These are phyloP conservation scores for Linnemannia exigua DNA, from an alignment of 192 early-diverging fungal species.

Conservation along the genomic window DNA sequence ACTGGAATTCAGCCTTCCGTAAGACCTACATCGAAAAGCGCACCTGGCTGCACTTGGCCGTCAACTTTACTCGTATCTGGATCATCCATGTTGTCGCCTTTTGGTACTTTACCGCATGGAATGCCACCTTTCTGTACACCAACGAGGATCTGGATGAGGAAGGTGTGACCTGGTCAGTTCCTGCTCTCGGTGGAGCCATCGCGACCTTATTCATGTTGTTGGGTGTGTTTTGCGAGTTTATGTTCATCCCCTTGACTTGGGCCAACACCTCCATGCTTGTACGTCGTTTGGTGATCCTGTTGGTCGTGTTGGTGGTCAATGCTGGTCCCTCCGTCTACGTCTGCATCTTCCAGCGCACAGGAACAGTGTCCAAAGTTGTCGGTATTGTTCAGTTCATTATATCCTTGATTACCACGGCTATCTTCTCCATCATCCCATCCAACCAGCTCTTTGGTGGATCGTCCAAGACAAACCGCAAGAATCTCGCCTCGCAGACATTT, in stretches of 20 bases:
- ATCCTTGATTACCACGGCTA: slow-evolving; percentile 74
- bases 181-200: slow-evolving; percentile 78
- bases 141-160: slow-evolving; percentile 58
- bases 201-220: slow-evolving; percentile 77
- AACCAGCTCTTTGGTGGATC: slow-evolving; percentile 66
- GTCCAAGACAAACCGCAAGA: slow-evolving; percentile 52
- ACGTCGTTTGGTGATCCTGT: slow-evolving; percentile 66
- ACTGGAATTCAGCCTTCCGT: slow-evolving; percentile 78
- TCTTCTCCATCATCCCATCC: slow-evolving; percentile 77
- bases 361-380: slow-evolving; percentile 68
- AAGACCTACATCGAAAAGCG: slow-evolving; percentile 91
- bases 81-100: slow-evolving; percentile 85
- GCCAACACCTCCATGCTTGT: slow-evolving; percentile 65
- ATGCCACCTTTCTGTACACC: slow-evolving; percentile 76
- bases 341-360: slow-evolving; percentile 59
- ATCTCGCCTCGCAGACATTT: slow-evolving; percentile 69
- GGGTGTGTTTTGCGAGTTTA: slow-evolving; percentile 76
- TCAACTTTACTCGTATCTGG: slow-evolving; percentile 90
- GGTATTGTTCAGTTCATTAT: slow-evolving; percentile 78
- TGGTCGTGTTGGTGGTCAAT: slow-evolving; percentile 73
- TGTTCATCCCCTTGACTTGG: slow-evolving; percentile 76
- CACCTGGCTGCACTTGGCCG: slow-evolving; percentile 85
- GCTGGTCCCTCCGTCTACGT: slow-evolving; percentile 74
- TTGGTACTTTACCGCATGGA: slow-evolving; percentile 85
- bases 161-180: slow-evolving; percentile 73